Percentiles rank a stretch among this genome's conserved stretches.
Conservation (phyloP, 2,329 filamentous ascomycete species). For the Apiospora pterosperma region DNA sequence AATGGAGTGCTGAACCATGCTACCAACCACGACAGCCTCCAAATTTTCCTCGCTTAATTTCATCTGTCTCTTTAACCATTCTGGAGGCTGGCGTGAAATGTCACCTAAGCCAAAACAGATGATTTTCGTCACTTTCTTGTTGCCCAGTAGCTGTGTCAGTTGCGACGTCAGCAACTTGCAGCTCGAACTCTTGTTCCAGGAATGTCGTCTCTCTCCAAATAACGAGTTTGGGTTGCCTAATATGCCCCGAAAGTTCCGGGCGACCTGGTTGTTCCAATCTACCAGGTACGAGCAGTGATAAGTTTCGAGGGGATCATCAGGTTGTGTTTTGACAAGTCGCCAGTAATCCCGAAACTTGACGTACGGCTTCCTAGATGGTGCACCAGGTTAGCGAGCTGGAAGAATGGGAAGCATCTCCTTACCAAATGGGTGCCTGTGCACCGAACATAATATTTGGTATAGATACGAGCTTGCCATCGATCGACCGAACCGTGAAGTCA, state of each 20-base stretch:
- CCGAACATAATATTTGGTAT: background rate
- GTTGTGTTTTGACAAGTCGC: conserved; percentile 8
- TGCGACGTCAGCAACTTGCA: conserved; percentile 17
- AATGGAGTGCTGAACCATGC: conserved; percentile 20
- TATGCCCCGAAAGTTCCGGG: background rate
- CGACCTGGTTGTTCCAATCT: background rate
- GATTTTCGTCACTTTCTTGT: conserved; percentile 21
- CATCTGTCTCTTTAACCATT: conserved; percentile 17
- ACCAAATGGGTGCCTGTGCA: conserved; percentile 16
- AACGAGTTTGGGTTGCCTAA: conserved; percentile 2
- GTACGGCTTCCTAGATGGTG: conserved; percentile 15
- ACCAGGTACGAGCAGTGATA: conserved; percentile 25
- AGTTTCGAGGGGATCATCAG: conserved; percentile 16
- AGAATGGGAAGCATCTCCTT: conserved; percentile 7
- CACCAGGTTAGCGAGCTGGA: conserved; percentile 5
- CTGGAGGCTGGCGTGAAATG: conserved; percentile 14
- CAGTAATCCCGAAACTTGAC: conserved; percentile 23
- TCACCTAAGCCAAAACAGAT: conserved; percentile 24
- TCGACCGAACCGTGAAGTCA: background rate
- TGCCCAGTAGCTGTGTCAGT: conserved; percentile 13
- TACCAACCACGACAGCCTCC: conserved; percentile 11
- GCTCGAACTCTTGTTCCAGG: conserved; percentile 19
- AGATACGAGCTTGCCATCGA: background rate
- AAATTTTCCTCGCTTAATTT: conserved; percentile 10
- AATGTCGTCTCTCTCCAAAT: conserved; percentile 13